A percentile compares a stretch with the other conserved stretches of the same genome.
Conservation (phyloP, 2,329 filamentous ascomycete species). For the Arthrobotrys megalospora region DNA sequence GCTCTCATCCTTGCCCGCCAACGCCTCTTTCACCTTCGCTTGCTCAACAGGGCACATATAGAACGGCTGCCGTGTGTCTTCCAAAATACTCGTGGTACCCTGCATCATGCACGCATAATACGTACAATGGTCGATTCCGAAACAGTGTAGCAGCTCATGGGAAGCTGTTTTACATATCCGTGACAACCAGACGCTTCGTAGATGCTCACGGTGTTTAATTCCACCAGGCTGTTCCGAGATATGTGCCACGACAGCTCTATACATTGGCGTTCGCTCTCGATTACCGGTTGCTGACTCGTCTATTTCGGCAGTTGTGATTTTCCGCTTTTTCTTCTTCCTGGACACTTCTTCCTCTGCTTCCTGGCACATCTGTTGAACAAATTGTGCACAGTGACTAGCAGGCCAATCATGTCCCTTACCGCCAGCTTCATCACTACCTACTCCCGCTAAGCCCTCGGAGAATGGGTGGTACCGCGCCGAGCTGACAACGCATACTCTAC, state of each 20-base stretch:
- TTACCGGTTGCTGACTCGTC: neutral
- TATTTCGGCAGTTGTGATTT: constrained; percentile 32
- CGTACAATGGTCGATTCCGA: constrained; percentile 77
- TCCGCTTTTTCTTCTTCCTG: constrained; percentile 64
- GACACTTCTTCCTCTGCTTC: constrained; percentile 16
- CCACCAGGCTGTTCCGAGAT: constrained; percentile 55
- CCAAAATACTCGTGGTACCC: constrained; percentile 72
- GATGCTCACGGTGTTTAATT: constrained; percentile 29
- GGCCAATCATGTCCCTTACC: constrained; percentile 49
- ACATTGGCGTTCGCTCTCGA: constrained; percentile 59
- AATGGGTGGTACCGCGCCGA: constrained; percentile 75
- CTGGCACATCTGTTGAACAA: constrained; percentile 31
- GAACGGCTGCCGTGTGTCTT: constrained; percentile 76
- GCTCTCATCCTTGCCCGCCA: constrained; percentile 11
- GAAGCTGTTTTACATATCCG: constrained; percentile 73
- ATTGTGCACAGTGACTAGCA: constrained; percentile 35
- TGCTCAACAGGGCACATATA: constrained; percentile 76
- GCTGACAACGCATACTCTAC: constrained; percentile 75
- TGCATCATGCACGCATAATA: constrained; percentile 79
- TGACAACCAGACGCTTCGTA: constrained; percentile 73
- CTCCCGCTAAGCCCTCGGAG: constrained; percentile 68
- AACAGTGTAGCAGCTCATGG: constrained; percentile 79
- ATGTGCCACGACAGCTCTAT: constrained; percentile 48
- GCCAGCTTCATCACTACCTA: constrained; percentile 64
- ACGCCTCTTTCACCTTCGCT: constrained; percentile 70